Conservation (phyloP, 1,139 yeast genomes). For the Trichomonascaceae sp. region DNA sequence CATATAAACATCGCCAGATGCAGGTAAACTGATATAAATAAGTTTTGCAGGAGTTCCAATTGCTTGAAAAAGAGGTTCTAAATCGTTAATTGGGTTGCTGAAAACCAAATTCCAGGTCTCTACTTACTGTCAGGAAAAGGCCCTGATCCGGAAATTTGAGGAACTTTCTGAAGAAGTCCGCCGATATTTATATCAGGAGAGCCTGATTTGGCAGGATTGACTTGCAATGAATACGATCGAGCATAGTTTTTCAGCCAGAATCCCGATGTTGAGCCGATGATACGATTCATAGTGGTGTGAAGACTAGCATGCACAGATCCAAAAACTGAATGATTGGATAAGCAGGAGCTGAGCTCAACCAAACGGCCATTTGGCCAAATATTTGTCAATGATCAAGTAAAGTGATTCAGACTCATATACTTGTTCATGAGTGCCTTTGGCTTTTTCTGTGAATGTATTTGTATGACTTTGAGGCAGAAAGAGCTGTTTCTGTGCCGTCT, state of each 20-base stretch:
- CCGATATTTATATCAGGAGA: constrained; percentile 12
- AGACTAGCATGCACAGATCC: neutral
- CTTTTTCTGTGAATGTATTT: constrained; percentile 13
- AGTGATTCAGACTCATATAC: constrained; percentile 11
- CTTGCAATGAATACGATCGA: neutral
- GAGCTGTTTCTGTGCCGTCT: constrained; percentile 16
- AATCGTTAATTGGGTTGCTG: constrained; percentile 11
- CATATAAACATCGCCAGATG: constrained; percentile 42
- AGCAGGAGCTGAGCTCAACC: neutral
- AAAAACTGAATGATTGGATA: neutral
- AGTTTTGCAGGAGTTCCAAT: constrained; percentile 42
- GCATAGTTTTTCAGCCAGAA: neutral
- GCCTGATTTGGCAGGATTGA: neutral
- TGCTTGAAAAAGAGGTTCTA: constrained; percentile 40
- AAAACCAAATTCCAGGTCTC: neutral
- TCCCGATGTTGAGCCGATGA: neutral
- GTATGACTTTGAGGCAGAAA: constrained; percentile 1
- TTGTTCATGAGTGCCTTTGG: constrained; percentile 32
- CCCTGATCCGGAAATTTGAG: constrained; percentile 24
- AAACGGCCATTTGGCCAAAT: neutral
- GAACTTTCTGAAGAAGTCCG: constrained; percentile 18
- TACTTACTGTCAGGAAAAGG: constrained; percentile 20
- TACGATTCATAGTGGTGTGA: neutral
- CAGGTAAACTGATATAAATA: constrained; percentile 43
- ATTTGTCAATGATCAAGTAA: neutral